Evolutionary conservation across 1,284 basidiomycete genomes (phyloP).

Genomic region (Mycena citricolor): DNA sequence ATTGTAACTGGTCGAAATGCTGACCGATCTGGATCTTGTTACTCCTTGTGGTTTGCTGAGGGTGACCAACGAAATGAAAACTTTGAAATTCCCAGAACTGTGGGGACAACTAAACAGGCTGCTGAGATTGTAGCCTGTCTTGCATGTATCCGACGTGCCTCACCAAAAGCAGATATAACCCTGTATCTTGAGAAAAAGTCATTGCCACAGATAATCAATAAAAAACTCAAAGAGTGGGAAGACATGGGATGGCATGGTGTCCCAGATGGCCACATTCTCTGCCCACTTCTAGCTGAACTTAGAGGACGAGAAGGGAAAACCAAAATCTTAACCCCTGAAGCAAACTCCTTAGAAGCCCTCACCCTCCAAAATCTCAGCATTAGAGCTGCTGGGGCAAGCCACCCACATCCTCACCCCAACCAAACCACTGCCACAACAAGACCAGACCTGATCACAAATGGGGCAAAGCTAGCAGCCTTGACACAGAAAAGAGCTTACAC

Average conservation of each 20-base stretch:
- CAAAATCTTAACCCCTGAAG: too few relatives aligned
- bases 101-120: not conserved
- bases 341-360: not conserved
- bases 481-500: slow-evolving; percentile 11
- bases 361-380: not conserved
- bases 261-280: not conserved
- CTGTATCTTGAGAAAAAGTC: not conserved
- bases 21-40: not conserved
- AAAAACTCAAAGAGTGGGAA: slow-evolving; percentile 2
- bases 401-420: not conserved
- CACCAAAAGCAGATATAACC: not conserved
- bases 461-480: slow-evolving; percentile 7
- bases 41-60: not conserved
- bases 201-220: not conserved
- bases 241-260: slow-evolving; percentile 8
- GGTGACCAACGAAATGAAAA: not conserved
- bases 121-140: not conserved
- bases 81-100: not conserved
- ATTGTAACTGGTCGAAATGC: too few relatives aligned
- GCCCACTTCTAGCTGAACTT: slow-evolving; percentile 3
- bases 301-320: not conserved
- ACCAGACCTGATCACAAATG: not conserved
- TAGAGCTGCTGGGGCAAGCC: not conserved
- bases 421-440: not conserved
- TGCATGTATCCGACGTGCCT: not conserved